These are phyloP conservation scores for Plasmodium relictum DNA, from an alignment of 169 alveolate species.

Conservation along the genomic window DNA sequence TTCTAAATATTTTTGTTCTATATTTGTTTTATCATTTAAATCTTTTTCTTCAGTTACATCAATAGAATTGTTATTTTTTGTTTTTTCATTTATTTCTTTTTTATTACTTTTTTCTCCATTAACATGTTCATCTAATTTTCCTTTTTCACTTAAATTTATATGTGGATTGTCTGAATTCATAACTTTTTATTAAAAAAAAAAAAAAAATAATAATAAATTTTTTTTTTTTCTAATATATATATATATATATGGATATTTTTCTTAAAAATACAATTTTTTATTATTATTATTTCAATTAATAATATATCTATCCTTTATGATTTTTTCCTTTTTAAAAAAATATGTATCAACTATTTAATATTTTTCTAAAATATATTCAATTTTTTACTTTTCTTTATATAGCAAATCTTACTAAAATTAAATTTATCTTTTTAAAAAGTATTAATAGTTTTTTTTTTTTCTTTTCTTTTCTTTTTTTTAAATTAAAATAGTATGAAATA, in stretches of 20 bases:
- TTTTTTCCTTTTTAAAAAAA: no score
- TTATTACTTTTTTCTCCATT: slow-evolving; percentile 31
- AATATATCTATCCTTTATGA: no score
- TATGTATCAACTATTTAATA: no score
- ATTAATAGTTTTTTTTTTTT: no score
- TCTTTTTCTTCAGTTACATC: background rate
- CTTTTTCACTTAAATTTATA: slow-evolving; percentile 20
- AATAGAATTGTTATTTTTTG: background rate
- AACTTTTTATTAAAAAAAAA: slow-evolving; percentile 26
- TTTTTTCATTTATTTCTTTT: background rate
- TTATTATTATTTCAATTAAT: no score
- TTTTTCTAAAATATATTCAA: no score
- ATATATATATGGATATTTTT: background rate
- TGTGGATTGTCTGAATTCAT: slow-evolving; percentile 45
- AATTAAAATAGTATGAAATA: no score
- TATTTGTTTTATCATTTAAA: background rate
- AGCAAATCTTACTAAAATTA: no score
- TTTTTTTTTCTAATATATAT: background rate
- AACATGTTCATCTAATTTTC: slow-evolving; percentile 58
- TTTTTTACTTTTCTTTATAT: no score
- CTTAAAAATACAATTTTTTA: no score
- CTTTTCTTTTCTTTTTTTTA: no score
- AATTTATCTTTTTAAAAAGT: no score
- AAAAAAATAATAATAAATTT: background rate
- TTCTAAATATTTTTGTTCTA: background rate